These are phyloP conservation scores for Parasarocladium wereldwijsianum DNA, from an alignment of 2,329 filamentous ascomycete species.

Conservation along the genomic window DNA sequence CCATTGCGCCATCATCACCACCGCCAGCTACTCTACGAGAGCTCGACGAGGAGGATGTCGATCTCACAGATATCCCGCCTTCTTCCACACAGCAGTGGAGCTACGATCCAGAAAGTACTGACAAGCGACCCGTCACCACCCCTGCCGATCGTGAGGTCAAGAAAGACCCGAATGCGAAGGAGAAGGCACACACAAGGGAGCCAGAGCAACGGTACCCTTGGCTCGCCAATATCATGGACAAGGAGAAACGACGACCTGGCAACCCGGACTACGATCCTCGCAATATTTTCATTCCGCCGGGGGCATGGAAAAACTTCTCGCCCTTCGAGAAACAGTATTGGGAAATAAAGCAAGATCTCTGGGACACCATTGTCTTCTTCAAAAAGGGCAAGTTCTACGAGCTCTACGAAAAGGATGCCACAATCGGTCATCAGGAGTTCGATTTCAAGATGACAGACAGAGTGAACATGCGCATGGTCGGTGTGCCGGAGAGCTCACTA, in stretches of 20 bases:
- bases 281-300: constrained; percentile 77
- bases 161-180: constrained; percentile 27
- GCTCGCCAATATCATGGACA: constrained; percentile 75
- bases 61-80: constrained; percentile 40
- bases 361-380: constrained; percentile 97
- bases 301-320: constrained; percentile 70
- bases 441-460: constrained; percentile 95
- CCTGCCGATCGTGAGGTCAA: constrained; percentile 15
- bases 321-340: constrained; percentile 97
- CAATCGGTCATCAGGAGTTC: constrained; percentile 89
- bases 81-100: constrained; percentile 75
- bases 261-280: constrained; percentile 85
- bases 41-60: constrained; percentile 31
- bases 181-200: constrained; percentile 67
- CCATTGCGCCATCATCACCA: constrained; percentile 29
- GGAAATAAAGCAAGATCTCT: constrained; percentile 97
- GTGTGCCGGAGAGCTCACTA: constrained; percentile 89
- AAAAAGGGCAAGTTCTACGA: constrained; percentile 99
- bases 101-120: constrained; percentile 34
- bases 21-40: constrained; percentile 9
- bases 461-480: constrained; percentile 99
- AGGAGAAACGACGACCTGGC: constrained; percentile 61
- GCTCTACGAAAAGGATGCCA: constrained; percentile 94
- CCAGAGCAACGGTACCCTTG: constrained; percentile 80
- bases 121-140: constrained; percentile 20